Base-by-base conservation (phyloP, 2,329 filamentous ascomycete species). In the Fusarium nurragi region DNA sequence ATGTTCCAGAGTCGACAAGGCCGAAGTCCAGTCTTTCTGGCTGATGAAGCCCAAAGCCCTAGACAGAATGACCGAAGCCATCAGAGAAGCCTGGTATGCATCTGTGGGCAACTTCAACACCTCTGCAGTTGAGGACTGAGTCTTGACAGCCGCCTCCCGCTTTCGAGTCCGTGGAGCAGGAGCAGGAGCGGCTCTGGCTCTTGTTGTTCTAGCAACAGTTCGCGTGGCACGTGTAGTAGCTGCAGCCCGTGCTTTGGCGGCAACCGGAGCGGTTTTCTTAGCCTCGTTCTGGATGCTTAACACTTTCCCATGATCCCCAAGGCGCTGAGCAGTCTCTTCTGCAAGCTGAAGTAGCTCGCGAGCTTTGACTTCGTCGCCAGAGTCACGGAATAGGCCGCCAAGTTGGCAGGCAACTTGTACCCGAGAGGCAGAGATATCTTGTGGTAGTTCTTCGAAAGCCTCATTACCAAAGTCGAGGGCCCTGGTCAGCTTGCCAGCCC, bases 401-500 rank as follows among this genome's bases (percentile, higher is more conserved):
- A 89, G 76, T 66, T 85, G 81, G 51, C 85, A 86, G 1, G 85
- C 81, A 26, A 89, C 76, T 36, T 73, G 74, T 26, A 78, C 72
- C 4, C 76, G 74, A 14, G 75, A 73, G 5, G 76, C 73, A 39
- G 72, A 79, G 5, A 71, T 67, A 28, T 81, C 77, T 2, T 74
- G 71, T 0, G 83, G 79, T 37, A 89, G 81, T 22, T 83, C 76
- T 13, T 82, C 76, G 25, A 85, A 81, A 8, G 86, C 85, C 32
- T 84, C 81, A 6, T 82, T 78, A 4, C 86, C 79, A n/a, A 85
- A 77, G 22, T 84, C 79, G 2, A 83, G 76, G 2, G 90, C 86
- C 59, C 87, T 86, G 1, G 85, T 79, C 4, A 88, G 75, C 49
- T 87, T 81, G 21, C 86, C 85, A n/a, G 86, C 85, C 58, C 81